Evolutionary conservation across 371 early-diverging fungal species (phyloP).

Genomic region (Choanephora cucurbitarum): DNA sequence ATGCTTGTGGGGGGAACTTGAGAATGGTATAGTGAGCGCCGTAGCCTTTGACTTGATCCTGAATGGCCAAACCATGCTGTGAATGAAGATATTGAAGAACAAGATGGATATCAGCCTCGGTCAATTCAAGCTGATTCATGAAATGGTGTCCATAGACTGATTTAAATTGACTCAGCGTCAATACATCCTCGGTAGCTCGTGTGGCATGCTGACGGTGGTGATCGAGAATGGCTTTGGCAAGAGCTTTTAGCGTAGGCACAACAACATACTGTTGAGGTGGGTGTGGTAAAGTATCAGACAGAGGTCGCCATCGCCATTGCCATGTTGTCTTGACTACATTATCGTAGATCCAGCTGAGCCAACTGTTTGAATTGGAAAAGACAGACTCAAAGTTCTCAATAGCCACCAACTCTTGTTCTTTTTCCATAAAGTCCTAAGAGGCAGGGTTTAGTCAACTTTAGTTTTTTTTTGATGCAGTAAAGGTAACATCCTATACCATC

Average conservation of each 20-base stretch:
- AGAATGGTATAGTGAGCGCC: slow-evolving; percentile 30
- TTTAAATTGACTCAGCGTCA: slow-evolving; percentile 43
- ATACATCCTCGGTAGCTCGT: slow-evolving; percentile 19
- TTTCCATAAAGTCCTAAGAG: slow-evolving; percentile 24
- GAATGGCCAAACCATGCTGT: slow-evolving; percentile 32
- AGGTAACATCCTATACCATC: slow-evolving; percentile 4
- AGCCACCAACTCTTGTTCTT: slow-evolving; percentile 31
- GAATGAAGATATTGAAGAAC: slow-evolving; percentile 34
- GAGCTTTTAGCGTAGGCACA: slow-evolving; percentile 32
- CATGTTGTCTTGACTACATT: slow-evolving; percentile 17
- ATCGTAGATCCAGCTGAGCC: slow-evolving; percentile 17
- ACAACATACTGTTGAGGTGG: slow-evolving; percentile 24
- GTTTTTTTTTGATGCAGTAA: too few relatives aligned
- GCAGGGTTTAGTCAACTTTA: too few relatives aligned
- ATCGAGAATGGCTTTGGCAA: slow-evolving; percentile 20
- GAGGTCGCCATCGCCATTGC: slow-evolving; percentile 8
- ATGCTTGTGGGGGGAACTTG: slow-evolving; percentile 34
- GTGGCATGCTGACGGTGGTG: slow-evolving; percentile 8
- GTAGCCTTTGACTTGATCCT: slow-evolving; percentile 38
- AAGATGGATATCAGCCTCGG: slow-evolving; percentile 38
- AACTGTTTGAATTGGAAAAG: slow-evolving; percentile 15
- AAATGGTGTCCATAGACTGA: slow-evolving; percentile 23
- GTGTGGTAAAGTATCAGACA: neutral
- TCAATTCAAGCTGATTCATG: slow-evolving; percentile 25
- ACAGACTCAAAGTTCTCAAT: slow-evolving; percentile 19